Evolutionary conservation across 768 basidiomycete genomes (phyloP).

Genomic region (Hydnum rufescens): DNA sequence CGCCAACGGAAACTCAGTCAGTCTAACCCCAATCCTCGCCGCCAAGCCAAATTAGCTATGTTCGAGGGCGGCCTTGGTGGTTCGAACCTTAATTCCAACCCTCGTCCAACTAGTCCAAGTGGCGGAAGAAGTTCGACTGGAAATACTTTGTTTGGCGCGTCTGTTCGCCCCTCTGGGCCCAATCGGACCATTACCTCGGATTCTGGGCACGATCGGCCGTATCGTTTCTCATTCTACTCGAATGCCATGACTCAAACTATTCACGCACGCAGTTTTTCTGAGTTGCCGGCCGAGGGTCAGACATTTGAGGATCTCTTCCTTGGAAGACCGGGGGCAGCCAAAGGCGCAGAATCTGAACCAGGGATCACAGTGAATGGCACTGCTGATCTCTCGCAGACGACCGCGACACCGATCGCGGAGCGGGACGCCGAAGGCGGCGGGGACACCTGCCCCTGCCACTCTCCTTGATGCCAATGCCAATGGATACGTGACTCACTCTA

Average conservation of each 20-base stretch:
- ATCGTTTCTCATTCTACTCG: constrained; percentile 96
- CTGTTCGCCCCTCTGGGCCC: not conserved
- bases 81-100: constrained; percentile 20
- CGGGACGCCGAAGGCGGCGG: no score
- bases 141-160: not conserved
- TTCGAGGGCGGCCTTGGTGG: constrained; percentile 45
- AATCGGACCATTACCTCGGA: not conserved
- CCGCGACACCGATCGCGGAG: no score
- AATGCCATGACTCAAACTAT: constrained; percentile 84
- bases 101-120: constrained; percentile 23
- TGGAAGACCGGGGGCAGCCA: constrained; percentile 13
- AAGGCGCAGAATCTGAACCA: no score
- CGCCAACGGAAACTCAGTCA: constrained; percentile 80
- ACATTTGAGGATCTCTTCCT: constrained; percentile 78
- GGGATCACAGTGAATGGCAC: no score
- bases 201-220: constrained; percentile 58
- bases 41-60: constrained; percentile 66
- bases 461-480: not conserved
- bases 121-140: not conserved
- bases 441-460: not conserved
- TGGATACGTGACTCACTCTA: constrained; percentile 4
- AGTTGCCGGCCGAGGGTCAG: constrained; percentile 87
- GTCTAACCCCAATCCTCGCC: constrained; percentile 43
- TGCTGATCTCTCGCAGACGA: no score
- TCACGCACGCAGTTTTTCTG: constrained; percentile 79